Conservation (phyloP, 805 yeast genomes). For the Saccharomycopsis fibuligera region DNA sequence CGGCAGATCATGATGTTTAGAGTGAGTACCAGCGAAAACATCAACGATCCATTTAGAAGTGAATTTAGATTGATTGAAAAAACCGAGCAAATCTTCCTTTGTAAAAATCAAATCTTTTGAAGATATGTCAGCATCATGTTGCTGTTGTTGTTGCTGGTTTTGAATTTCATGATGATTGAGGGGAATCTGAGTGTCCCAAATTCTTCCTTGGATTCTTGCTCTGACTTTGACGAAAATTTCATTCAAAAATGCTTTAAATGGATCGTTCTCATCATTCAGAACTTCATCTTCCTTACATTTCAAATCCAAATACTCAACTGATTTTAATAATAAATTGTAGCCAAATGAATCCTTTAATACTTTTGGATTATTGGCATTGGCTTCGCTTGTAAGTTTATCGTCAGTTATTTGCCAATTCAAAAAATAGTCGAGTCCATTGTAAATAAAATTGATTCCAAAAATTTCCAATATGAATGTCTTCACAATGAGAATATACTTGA, state of each 20-base stretch:
- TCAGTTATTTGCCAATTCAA: constrained; percentile 34
- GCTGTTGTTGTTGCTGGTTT: neutral
- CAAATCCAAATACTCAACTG: constrained; percentile 7
- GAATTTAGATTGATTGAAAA: neutral
- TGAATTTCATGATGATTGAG: neutral
- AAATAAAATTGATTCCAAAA: constrained; percentile 42
- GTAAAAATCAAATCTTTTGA: constrained; percentile 1
- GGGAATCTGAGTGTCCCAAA: constrained; percentile 10
- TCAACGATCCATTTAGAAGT: constrained; percentile 19
- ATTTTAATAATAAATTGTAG: neutral
- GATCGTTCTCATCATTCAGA: neutral
- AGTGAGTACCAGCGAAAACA: neutral
- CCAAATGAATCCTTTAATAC: constrained; percentile 10
- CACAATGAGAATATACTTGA: constrained; percentile 8
- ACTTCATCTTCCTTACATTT: neutral
- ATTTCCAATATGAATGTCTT: constrained; percentile 25
- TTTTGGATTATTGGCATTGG: too few relatives aligned
- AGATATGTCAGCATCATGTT: neutral
- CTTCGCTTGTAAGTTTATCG: too few relatives aligned
- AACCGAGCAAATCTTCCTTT: constrained; percentile 7
- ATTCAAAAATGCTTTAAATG: neutral
- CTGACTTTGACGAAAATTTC: constrained; percentile 5
- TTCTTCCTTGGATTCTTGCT: neutral
- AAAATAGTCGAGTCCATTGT: constrained; percentile 40
- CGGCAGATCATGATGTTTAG: too few relatives aligned